Percentiles rank a stretch among this genome's conserved stretches.
Conservation (phyloP, 2,329 filamentous ascomycete genomes). For the Venturia oleaginea region DNA sequence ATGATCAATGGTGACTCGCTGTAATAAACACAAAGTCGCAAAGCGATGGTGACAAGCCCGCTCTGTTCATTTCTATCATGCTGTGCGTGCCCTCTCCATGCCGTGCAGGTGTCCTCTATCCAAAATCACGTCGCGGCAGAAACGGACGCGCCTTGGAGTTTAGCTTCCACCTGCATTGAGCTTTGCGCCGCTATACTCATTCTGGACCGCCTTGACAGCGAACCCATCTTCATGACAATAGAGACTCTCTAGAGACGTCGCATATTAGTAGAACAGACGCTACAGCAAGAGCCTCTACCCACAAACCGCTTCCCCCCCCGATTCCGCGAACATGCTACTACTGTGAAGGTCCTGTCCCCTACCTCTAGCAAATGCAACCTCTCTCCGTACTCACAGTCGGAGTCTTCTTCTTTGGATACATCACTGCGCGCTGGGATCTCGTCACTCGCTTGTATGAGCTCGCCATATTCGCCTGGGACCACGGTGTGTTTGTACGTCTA, state of each 20-base stretch:
- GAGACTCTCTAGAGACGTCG: too few species aligned
- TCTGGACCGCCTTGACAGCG: too few species aligned
- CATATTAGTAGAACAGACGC: too few species aligned
- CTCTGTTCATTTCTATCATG: too few species aligned
- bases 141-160: too few species aligned
- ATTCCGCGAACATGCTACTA: background rate
- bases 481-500: constrained; percentile 79
- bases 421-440: constrained; percentile 97
- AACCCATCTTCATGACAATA: too few species aligned
- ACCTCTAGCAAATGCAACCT: constrained; percentile 64
- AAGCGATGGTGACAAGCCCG: background rate
- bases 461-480: constrained; percentile 93
- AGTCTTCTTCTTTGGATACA: constrained; percentile 99
- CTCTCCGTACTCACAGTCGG: constrained; percentile 92
- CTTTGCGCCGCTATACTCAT: too few species aligned
- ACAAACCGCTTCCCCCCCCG: background rate
- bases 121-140: too few species aligned
- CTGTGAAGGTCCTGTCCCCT: constrained; percentile 4
- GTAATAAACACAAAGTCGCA: background rate
- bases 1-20: background rate
- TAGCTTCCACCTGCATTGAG: too few species aligned
- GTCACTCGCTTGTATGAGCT: constrained; percentile 95
- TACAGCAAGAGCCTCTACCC: background rate
- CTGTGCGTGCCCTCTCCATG: too few species aligned
- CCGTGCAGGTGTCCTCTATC: too few species aligned